Conservation (phyloP, 495 filamentous ascomycete genomes). For the Trichoderma virens region DNA sequence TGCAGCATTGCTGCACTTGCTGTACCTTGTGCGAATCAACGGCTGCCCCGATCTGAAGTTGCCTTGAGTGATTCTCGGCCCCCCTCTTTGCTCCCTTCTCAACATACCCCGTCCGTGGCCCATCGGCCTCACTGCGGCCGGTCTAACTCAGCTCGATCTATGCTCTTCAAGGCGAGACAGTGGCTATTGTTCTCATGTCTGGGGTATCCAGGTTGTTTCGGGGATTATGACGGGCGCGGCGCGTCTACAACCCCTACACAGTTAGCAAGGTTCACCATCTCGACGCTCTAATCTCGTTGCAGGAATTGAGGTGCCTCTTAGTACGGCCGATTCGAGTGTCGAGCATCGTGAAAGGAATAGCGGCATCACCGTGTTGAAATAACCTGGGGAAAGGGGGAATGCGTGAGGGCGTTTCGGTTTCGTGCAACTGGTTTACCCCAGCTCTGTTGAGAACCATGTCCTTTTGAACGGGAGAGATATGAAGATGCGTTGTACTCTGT, state of each 20-base stretch:
- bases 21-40: neutral
- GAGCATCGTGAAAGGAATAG: neutral
- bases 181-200: neutral
- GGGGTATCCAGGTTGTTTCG: neutral
- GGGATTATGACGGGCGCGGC: neutral
- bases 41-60: neutral
- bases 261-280: neutral
- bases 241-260: neutral
- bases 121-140: slow-evolving; percentile 1
- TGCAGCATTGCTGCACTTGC: neutral
- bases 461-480: neutral
- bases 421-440: neutral
- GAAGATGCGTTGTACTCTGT: no score
- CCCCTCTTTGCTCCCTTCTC: neutral
- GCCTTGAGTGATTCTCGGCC: neutral
- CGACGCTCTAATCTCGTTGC: neutral
- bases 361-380: neutral
- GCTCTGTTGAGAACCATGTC: no score
- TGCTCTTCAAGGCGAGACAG: neutral
- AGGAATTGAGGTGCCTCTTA: neutral
- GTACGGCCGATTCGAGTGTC: neutral
- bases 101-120: neutral
- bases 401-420: neutral
- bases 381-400: slow-evolving; percentile 1
- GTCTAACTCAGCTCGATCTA: neutral